Evolutionary conservation across 2,329 filamentous ascomycete species (phyloP).

Genomic region (Fusarium metavorans): DNA sequence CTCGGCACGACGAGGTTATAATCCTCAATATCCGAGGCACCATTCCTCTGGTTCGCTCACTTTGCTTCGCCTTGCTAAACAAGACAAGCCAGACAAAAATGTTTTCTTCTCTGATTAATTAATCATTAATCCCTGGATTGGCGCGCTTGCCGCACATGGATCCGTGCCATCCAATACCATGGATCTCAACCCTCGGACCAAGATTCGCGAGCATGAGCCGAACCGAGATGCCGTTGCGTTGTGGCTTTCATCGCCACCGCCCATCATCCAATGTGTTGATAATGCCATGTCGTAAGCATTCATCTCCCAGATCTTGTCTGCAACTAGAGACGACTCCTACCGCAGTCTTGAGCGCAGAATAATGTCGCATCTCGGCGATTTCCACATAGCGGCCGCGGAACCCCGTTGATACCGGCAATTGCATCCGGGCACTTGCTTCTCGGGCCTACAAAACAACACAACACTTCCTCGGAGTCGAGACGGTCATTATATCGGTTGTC

Average conservation of each 20-base stretch:
- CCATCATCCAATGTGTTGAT: background rate
- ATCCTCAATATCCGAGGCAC: background rate
- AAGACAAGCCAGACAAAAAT: background rate
- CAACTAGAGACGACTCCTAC: background rate
- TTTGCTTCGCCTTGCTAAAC: background rate
- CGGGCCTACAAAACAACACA: background rate
- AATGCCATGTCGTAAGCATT: background rate
- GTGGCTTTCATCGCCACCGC: background rate
- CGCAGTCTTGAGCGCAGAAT: background rate
- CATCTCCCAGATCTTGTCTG: background rate
- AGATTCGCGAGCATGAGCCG: background rate
- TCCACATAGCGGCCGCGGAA: background rate
- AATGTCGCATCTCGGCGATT: background rate
- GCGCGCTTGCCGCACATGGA: background rate
- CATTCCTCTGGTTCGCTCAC: background rate
- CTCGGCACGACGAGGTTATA: background rate
- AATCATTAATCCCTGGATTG: background rate
- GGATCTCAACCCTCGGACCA: background rate
- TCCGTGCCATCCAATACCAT: background rate
- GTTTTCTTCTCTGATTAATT: background rate
- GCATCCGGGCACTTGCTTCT: background rate
- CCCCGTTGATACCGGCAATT: background rate
- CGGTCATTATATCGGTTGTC: background rate
- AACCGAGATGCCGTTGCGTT: background rate
- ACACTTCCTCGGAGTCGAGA: background rate